A percentile compares a stretch with the other conserved stretches of the same genome.
Evolutionary conservation across 139 green algal species (phyloP).

Genomic region (Cymbomonas tetramitiformis): DNA sequence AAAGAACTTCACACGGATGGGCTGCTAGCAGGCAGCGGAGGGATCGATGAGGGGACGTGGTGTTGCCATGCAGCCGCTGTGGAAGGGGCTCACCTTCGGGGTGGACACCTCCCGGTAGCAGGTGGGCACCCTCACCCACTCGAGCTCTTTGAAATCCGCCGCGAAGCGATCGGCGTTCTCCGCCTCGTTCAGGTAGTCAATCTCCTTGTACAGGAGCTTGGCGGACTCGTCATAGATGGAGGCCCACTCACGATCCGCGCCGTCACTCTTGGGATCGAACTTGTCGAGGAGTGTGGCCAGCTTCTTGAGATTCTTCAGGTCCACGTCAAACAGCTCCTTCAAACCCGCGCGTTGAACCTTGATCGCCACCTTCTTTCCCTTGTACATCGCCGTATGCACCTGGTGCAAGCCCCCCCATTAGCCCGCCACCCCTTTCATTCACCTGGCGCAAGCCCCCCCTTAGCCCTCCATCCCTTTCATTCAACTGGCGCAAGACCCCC

Average conservation of each 20-base stretch:
- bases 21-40: too few relatives aligned
- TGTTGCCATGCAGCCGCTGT: too few relatives aligned
- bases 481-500: too few relatives aligned
- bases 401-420: too few relatives aligned
- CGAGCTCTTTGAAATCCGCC: conserved; percentile 45
- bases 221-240: conserved; percentile 98
- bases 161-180: conserved; percentile 79
- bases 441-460: too few relatives aligned
- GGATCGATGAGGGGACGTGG: too few relatives aligned
- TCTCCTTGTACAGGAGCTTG: conserved; percentile 89
- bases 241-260: conserved; percentile 91
- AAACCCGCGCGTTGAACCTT: conserved; percentile 92
- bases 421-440: too few relatives aligned
- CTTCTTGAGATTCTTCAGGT: conserved; percentile 83
- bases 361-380: conserved; percentile 71
- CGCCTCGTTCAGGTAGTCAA: conserved; percentile 82
- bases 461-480: too few relatives aligned
- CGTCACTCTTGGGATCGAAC: conserved; percentile 88
- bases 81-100: conserved; percentile 38
- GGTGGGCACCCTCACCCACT: conserved; percentile 91
- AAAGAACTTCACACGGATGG: too few relatives aligned
- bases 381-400: conserved; percentile 45
- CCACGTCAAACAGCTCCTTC: conserved; percentile 85
- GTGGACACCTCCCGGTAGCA: too few relatives aligned
- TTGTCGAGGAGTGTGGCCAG: conserved; percentile 50